Base-by-base conservation (phyloP, 163 green algal species). In the Chlorella variabilis region DNA sequence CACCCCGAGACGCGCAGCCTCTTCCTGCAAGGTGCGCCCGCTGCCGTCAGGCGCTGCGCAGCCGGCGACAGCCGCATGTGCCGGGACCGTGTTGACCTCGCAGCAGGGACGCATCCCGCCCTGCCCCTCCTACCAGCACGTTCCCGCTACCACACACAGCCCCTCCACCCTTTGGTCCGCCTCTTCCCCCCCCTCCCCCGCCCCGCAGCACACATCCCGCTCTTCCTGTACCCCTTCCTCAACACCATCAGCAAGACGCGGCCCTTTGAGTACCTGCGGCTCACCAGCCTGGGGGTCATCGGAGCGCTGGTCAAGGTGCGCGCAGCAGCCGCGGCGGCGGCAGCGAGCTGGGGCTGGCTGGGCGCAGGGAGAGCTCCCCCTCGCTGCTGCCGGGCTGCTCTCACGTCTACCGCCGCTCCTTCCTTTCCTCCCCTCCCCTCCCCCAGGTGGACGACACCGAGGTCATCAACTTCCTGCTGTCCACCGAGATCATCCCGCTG, bases 211-310 rank as follows among this genome's bases (percentile, higher is more conserved):
- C 96, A 99, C 87, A 94, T 99, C 49, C 97, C 97, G 18, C 86
- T 99, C 25, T 99, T 98, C 85, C 87, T 99, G 67, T 99, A 99
- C 85, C 97, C 97, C 0, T 99, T 99, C 84, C 89, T 99, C 42
- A 99, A 99, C 90, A 99, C 97, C 18, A 91, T 95, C 31, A 96
- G 89, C 92, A 99, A 98, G 88, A 98, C 95, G 23, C 84, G 97
- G 59, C 97, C 97, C 0, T 99, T 99, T 89, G 97, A 99, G 91
- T 99, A 99, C 91, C 89, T 99, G 80, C 89, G 97, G 3, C 92
- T 99, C 27, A 99, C 97, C 25, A 96, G 88, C 68, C 84, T 99
- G 56, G 97, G 97, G 5, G 97, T 99, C 2, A 98, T 99, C 61
- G 97, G 97, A 3, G 97, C 97, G 4, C 89, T 99, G 21, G 97